Base-by-base conservation (phyloP, 2,329 filamentous ascomycete genomes). In the Colletotrichum brevisporum region DNA sequence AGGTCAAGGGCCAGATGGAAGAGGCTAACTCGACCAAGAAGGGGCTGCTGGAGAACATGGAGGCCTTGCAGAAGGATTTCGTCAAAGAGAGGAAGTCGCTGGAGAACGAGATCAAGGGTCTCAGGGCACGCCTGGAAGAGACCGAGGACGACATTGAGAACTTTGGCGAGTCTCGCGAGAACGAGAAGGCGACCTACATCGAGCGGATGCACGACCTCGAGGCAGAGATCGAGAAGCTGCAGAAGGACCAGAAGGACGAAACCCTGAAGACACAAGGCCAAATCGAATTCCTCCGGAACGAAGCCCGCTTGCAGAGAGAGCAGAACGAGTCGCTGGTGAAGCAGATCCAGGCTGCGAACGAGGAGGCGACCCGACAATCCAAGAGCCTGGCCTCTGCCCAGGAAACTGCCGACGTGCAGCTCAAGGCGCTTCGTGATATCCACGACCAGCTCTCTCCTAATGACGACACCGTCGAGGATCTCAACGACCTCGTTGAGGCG, bases 31-130 rank as follows among this genome's bases (percentile, higher is more conserved):
- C 94, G 3, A 98, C 93, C 1, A 99, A 99, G 79, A 92, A 93
- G 74, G 96, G 98, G 78, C 88, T 99, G 10, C 90, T 99, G 81
- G 92, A 94, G 72, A 99, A 99, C 76, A 94, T 99, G 83, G 94
- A 98, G 76, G 92, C 95, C 13, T 89, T 97, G 72, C 94, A 98
- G 79, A 90, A 90, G 27, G 96, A 98, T 76, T 98, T 97, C 73
- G 86, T 92, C 43, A 90, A 91, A 57, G 95, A 98, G 79, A 90
- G 96, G 47, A 94, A 92, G 75, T 92, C 91, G 10, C 84, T 98
- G 0, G 93, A 97, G 74, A 86, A 89, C 16, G 95, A 98, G 77
- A 90, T 96, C 66, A 91, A 90, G 73, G 87, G 88, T 15, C 87
- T 95, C 66, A 95, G 92, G 76, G 85, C 91, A 62, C 92, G 91